phyloP scores from a whole-genome alignment of 306 rosid genomes.

The Cucurbita pepo region DNA sequence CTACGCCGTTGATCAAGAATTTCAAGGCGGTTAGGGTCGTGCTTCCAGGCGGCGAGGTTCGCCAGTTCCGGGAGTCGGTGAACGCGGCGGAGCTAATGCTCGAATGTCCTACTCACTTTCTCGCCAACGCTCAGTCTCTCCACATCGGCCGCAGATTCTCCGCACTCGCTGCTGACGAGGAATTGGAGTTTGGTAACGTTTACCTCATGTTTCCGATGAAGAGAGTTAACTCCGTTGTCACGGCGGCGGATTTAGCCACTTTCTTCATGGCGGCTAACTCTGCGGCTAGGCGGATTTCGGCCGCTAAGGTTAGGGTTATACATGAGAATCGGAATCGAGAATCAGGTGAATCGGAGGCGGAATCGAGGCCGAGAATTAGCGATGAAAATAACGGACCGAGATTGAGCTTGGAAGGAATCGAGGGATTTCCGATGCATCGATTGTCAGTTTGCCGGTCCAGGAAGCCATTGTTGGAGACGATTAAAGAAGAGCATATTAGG shows the following conservation, averaged over 20 bases:
- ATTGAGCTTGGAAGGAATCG: conserved; percentile 52
- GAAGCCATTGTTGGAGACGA: conserved; percentile 77
- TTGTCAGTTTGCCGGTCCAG: conserved; percentile 53
- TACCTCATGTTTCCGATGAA: conserved; percentile 74
- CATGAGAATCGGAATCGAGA: conserved; percentile 17
- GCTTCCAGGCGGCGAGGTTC: conserved; percentile 61
- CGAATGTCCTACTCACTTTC: conserved; percentile 43
- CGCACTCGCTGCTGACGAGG: conserved; percentile 70
- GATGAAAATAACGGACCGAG: conserved; percentile 11
- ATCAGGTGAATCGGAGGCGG: background rate
- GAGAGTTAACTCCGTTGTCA: conserved; percentile 40
- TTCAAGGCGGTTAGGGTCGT: conserved; percentile 45
- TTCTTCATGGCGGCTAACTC: conserved; percentile 71
- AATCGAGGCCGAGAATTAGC: background rate
- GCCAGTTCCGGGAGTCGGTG: conserved; percentile 32
- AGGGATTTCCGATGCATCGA: conserved; percentile 29
- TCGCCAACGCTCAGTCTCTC: conserved; percentile 40
- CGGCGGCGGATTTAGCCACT: conserved; percentile 59
- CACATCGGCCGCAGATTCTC: conserved; percentile 59
- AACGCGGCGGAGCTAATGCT: conserved; percentile 92
- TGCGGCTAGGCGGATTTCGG: conserved; percentile 44
- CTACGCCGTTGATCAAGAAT: conserved; percentile 47
- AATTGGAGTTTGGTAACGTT: conserved; percentile 49
- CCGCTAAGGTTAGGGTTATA: conserved; percentile 21
- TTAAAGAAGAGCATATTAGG: conserved; percentile 47